Evolutionary conservation across 2,329 filamentous ascomycete genomes (phyloP), one percentile per base, ranked within the genome.

Genomic region (Biscogniauxia marginata): DNA sequence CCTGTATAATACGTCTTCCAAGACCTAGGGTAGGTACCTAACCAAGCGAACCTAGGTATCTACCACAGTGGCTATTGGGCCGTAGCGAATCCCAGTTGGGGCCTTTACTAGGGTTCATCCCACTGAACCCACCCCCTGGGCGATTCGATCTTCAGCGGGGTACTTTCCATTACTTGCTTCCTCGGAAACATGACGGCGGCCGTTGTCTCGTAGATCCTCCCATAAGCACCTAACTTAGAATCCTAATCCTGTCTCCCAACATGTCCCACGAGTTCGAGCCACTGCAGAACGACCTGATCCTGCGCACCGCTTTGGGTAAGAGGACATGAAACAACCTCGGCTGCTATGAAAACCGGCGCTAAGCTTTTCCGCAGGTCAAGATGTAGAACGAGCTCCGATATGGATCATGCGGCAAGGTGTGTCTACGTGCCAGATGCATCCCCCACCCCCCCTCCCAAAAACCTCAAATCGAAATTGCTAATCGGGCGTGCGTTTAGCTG

Each of bases 331-430:
- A 24, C 47, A 49, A 49, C 52, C 51, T 61, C 52, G 60, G 52
- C 46, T 47, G 52, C 56, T 11, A 34, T 56, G 60, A 52, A 39
- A 39, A 39, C 30, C n/a, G 2, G 30, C 30, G 58, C 62, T 64
- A 47, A 63, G 50, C 56, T 60, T 63, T 58, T 55, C 65, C 63
- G 53, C 69, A 96, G 93, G 93, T 73, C 84, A 97, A 77, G 87
- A 87, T 73, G 90, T 98, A 64, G 92, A 97, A 76, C 87, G 95
- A 63, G 90, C 95, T 59, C 95, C 95, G 56, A 91, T 96, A 80
- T 99, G 95, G 95, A 92, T 99, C 73, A 99, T 99, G 95, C 90
- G 95, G 76, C 95, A 99, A 86, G 92, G 92, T 93, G 80, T 74
- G 74, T 66, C 64, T 53, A 50, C 30, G 39, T 48, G 59, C 52